Evolutionary conservation across 2,329 filamentous ascomycete genomes (phyloP).

Genomic region (Ophiocordyceps robertsii): DNA sequence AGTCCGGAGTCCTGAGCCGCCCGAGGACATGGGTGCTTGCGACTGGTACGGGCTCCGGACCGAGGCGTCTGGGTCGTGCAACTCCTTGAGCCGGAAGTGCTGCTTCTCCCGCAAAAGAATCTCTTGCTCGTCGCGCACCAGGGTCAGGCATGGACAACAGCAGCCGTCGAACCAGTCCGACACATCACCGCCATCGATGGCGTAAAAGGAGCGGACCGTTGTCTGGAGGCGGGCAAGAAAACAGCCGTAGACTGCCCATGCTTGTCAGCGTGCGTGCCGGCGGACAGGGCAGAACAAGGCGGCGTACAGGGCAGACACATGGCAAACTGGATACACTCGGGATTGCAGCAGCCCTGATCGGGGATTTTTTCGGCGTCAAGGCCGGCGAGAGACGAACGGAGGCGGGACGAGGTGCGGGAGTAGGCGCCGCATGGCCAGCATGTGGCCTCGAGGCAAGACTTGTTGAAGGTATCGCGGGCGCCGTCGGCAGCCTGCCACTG

Average conservation of each 20-base stretch:
- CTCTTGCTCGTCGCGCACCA: slow-evolving; percentile 18
- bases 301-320: slow-evolving; percentile 13
- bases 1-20: background rate
- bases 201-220: slow-evolving; percentile 17
- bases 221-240: slow-evolving; percentile 15
- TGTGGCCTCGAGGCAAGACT: slow-evolving; percentile 4
- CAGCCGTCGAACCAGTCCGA: slow-evolving; percentile 13
- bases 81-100: slow-evolving; percentile 2
- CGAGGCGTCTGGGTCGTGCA: slow-evolving; percentile 2
- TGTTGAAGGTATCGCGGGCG: background rate
- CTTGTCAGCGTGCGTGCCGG: background rate
- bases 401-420: slow-evolving; percentile 11
- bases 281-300: slow-evolving; percentile 1
- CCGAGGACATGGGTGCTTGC: slow-evolving; percentile 10
- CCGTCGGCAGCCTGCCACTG: slow-evolving; percentile 4
- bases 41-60: slow-evolving; percentile 8
- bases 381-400: slow-evolving; percentile 9
- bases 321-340: slow-evolving; percentile 11
- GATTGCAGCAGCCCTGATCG: slow-evolving; percentile 7
- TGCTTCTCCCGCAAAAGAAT: slow-evolving; percentile 15
- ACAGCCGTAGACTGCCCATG: slow-evolving; percentile 15
- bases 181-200: slow-evolving; percentile 12
- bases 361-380: slow-evolving; percentile 6
- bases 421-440: slow-evolving; percentile 15
- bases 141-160: slow-evolving; percentile 13